Conservation (phyloP, 352 stramenopile species). For the Globisporangium ultimum region DNA sequence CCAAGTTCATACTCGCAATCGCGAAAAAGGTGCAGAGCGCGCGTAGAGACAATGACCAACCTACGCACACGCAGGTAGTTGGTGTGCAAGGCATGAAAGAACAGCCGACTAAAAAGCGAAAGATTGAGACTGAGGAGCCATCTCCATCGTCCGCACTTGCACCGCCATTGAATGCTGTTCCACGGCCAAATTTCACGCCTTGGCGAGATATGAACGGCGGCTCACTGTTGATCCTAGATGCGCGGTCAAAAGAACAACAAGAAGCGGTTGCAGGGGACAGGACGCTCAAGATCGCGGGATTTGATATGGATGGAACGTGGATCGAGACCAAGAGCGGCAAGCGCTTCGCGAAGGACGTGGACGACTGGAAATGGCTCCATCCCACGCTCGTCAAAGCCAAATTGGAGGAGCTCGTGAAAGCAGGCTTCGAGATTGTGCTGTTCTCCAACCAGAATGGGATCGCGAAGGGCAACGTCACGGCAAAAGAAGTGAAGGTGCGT, state of each 20-base stretch:
- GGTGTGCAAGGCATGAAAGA: neutral
- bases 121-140: neutral
- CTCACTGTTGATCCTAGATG: slow-evolving; percentile 53
- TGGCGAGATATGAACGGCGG: slow-evolving; percentile 38
- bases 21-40: neutral
- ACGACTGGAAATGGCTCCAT: slow-evolving; percentile 83
- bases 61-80: no score
- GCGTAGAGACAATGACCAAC: neutral
- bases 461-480: slow-evolving; percentile 67
- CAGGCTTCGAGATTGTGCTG: slow-evolving; percentile 60
- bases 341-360: slow-evolving; percentile 55
- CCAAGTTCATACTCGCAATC: slow-evolving; percentile 4
- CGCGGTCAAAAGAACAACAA: slow-evolving; percentile 17
- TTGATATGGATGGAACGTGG: slow-evolving; percentile 80
- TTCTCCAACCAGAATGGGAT: slow-evolving; percentile 87
- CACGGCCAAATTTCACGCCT: slow-evolving; percentile 27
- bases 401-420: slow-evolving; percentile 35
- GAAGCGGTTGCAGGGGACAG: neutral
- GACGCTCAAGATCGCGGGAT: slow-evolving; percentile 60
- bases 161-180: slow-evolving; percentile 1
- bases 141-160: neutral
- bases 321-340: slow-evolving; percentile 87
- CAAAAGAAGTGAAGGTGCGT: slow-evolving; percentile 52
- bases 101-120: slow-evolving; percentile 8
- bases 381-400: slow-evolving; percentile 45